phyloP scores from a whole-genome alignment of 768 basidiomycete species.

The Pleurotus tuoliensis region DNA sequence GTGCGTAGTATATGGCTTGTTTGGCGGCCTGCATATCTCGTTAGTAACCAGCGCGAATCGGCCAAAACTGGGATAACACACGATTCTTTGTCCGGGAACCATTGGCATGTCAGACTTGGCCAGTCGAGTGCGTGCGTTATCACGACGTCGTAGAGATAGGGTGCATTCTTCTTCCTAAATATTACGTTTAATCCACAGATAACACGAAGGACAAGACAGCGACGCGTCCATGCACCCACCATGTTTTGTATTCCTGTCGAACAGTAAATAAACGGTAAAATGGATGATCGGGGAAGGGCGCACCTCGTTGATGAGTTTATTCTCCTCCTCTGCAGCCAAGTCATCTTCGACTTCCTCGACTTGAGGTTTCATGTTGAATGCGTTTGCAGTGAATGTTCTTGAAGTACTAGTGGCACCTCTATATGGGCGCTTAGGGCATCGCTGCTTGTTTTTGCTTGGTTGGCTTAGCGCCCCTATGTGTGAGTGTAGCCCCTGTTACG shows the following conservation, averaged over 20 bases:
- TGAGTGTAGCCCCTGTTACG: no score
- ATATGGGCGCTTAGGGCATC: no score
- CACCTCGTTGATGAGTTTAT: conserved; percentile 86
- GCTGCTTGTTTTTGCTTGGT: no score
- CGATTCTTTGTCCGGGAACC: conserved; percentile 98
- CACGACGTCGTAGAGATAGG: conserved; percentile 95
- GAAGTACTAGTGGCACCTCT: no score
- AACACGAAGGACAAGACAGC: neutral
- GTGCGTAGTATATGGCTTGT: conserved; percentile 94
- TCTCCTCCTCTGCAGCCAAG: conserved; percentile 79
- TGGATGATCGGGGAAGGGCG: conserved; percentile 14
- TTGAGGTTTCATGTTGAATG: conserved; percentile 39
- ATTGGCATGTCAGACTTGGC: conserved; percentile 97
- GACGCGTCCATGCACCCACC: conserved; percentile 36
- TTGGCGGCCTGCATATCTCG: conserved; percentile 59
- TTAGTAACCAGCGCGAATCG: neutral
- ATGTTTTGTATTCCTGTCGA: conserved; percentile 79
- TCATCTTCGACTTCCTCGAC: conserved; percentile 77
- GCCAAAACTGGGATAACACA: conserved; percentile 32
- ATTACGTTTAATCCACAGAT: neutral
- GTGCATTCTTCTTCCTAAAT: conserved; percentile 91
- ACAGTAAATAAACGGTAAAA: neutral
- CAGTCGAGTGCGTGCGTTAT: conserved; percentile 97
- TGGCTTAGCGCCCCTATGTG: no score
- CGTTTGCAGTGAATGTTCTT: neutral